Evolutionary conservation across 768 basidiomycete species (phyloP), one percentile per base, ranked within the genome.

Genomic region (Auriculariales sp.): DNA sequence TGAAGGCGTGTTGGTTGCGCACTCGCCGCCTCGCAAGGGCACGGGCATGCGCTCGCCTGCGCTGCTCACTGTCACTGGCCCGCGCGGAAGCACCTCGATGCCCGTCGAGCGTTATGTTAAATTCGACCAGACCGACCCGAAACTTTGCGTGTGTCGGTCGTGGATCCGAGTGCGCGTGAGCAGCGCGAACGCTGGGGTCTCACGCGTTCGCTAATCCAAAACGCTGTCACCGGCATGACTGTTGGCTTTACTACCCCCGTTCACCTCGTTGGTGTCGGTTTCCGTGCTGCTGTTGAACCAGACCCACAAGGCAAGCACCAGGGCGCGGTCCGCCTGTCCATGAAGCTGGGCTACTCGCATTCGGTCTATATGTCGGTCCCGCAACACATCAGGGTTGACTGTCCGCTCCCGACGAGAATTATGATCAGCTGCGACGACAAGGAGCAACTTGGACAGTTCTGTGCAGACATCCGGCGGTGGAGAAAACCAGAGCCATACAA

Each of bases 101-200:
- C 66, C 70, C 22, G 66, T 79, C 49, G 64, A 73, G 17, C 60
- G 72, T 1, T 73, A 69, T 58, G 68, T 79, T 63, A 57, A 58
- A 25, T 59, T 74, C 50, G 53, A 61, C 5, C 64, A 64, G 48
- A 61, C 60, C 28, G 27, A 3, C 24, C 59, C 62, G 4, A 54
- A 64, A 24, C 59, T 63, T 52, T 74, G 31, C 54, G 64, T 3
- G 61, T 74, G 29, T 39, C 61, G 24, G 68, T 76, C 17, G 73
- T 83, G 55, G 71, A 90, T 58, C 70, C 83, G 1, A 68, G 72
- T 34, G 61, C 78, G 47, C 85, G 88, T 62, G 67, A 77, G 48
- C 93, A 97, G 64, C 78, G 88, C 35, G 77, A 83, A 51, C 83
- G 88, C 74, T 98, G 94, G 93, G 94, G 94, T n/a, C 79, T 88